Evolutionary conservation across 2,329 filamentous ascomycete species (phyloP), one percentile per base, ranked within the genome.

Genomic region (Purpureocillium lavendulum): DNA sequence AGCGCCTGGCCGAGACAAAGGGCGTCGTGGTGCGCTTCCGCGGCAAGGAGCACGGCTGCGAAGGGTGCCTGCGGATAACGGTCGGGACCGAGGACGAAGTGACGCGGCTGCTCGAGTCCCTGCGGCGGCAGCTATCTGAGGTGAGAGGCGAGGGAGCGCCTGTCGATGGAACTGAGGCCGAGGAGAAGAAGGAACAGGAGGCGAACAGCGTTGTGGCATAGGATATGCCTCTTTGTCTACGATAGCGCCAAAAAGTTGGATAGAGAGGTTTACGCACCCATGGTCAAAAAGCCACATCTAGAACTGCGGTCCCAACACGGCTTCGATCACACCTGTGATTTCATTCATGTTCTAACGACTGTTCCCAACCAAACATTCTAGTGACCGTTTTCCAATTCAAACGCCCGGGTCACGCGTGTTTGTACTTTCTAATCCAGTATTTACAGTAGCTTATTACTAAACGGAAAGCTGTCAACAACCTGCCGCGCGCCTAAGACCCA

Each of bases 1-100:
- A 94, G 64, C 71, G 69, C 24, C 70, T 98, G 52, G 92, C 92
- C 1, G 87, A 94, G 69, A 75, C 79, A 31, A 82, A 80, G 57
- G 88, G 90, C 1, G 90, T 98, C 0, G 89, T 98, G 7, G 90
- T 97, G 4, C 73, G 92, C 39, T 98, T 97, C 62, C 73, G 92
- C 51, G 92, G 92, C 35, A 94, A 89, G 66, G 92, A 98, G 68
- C 71, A 84, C 48, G 90, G 89, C 4, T 98, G 92, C 58, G 61
- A 82, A 32, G 92, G 90, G 1, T 96, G 90, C 55, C 64, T 98
- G 59, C 77, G 92, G 40, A 87, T 97, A 49, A 98, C 92, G 0
- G 79, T 98, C 11, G 92, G 92, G 13, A 97, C 90, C 1, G 85
- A 94, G 59, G 66, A 77, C 2, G 92, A 98, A 62, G 86, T 94